Percentiles rank a stretch among this genome's conserved stretches.
Evolutionary conservation across 2,329 filamentous ascomycete species (phyloP).

Genomic region (Zelopaecilomyces penicillatus): DNA sequence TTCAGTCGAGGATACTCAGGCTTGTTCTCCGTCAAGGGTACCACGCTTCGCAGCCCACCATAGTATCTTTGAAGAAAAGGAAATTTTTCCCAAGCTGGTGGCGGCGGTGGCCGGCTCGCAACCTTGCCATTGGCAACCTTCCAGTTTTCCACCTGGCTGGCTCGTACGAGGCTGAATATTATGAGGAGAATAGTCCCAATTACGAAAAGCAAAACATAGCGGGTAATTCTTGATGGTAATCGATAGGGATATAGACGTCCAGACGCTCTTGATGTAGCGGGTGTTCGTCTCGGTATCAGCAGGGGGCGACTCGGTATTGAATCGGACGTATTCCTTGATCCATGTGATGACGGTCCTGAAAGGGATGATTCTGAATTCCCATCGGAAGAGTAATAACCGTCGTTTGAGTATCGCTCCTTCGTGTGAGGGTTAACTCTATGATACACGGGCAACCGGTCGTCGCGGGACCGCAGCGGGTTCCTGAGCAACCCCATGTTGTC

Average conservation of each 20-base stretch:
- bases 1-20: constrained; percentile 73
- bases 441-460: constrained; percentile 43
- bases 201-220: constrained; percentile 69
- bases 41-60: constrained; percentile 70
- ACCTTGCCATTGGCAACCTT: constrained; percentile 46
- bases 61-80: constrained; percentile 83
- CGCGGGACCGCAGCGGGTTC: constrained; percentile 38
- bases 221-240: constrained; percentile 63
- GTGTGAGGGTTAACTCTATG: constrained; percentile 29
- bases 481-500: constrained; percentile 41
- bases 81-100: constrained; percentile 75
- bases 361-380: constrained; percentile 35
- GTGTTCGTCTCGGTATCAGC: constrained; percentile 34
- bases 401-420: constrained; percentile 46
- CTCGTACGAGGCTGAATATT: constrained; percentile 64
- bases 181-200: constrained; percentile 65
- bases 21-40: constrained; percentile 54
- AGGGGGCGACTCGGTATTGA: constrained; percentile 34
- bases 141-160: constrained; percentile 62
- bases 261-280: constrained; percentile 12
- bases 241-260: constrained; percentile 42
- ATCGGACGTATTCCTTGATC: constrained; percentile 47
- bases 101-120: constrained; percentile 43
- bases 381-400: constrained; percentile 40
- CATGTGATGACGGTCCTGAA: constrained; percentile 37